These are phyloP conservation scores for Brassica carinata DNA, from an alignment of 345 rosid species.

Conservation along the genomic window DNA sequence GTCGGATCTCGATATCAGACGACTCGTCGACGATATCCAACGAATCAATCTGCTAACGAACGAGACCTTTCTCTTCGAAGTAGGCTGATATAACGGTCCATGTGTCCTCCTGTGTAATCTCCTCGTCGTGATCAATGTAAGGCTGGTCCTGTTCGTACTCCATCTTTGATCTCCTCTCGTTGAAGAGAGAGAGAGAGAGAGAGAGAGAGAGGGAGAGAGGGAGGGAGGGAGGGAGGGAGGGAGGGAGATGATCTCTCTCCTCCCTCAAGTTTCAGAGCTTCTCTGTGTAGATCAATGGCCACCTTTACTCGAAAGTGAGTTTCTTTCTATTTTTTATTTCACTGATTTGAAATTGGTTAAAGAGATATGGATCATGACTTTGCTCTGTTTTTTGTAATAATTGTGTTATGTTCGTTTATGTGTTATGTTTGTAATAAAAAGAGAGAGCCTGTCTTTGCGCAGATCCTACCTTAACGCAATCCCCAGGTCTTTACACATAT, in stretches of 20 bases:
- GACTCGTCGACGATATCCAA: not conserved
- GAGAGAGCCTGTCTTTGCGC: too few species aligned
- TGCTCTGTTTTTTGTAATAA: not conserved
- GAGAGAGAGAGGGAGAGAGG: too few species aligned
- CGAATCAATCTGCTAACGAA: slow-evolving; percentile 46
- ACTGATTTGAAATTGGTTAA: not conserved
- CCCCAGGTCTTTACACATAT: slow-evolving; percentile 26
- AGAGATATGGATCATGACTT: too few species aligned
- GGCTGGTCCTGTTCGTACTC: slow-evolving; percentile 57
- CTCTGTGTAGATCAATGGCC: slow-evolving; percentile 77
- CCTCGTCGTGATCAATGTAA: slow-evolving; percentile 43
- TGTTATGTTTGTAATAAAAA: too few species aligned
- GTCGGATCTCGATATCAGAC: not conserved
- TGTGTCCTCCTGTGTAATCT: slow-evolving; percentile 84
- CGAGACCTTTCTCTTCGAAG: slow-evolving; percentile 94
- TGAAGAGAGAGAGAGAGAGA: too few species aligned
- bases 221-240: too few species aligned
- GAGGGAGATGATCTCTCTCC: slow-evolving; percentile 40
- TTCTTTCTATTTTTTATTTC: not conserved
- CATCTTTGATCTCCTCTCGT: slow-evolving; percentile 47
- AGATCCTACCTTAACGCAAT: slow-evolving; percentile 16
- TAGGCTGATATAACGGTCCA: slow-evolving; percentile 97
- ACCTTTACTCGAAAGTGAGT: slow-evolving; percentile 82
- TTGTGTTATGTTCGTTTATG: not conserved
- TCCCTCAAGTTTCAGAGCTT: slow-evolving; percentile 31